Conservation (phyloP, 306 rosid genomes). For the Acacia confusa region DNA sequence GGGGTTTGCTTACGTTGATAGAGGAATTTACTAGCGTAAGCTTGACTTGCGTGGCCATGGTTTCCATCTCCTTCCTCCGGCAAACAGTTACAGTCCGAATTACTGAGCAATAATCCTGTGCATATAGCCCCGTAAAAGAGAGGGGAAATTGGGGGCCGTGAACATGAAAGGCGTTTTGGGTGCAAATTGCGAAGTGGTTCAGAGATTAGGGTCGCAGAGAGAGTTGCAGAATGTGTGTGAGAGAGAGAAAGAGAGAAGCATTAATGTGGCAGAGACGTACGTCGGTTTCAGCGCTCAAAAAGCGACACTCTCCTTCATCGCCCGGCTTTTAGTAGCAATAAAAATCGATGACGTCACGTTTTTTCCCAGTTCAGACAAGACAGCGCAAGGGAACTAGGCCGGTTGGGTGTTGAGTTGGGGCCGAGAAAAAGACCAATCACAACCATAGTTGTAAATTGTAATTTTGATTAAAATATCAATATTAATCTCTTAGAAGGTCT, state of each 20-base stretch:
- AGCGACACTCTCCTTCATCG: constrained; percentile 39
- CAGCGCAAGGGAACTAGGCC: not conserved
- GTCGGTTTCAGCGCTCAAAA: constrained; percentile 60
- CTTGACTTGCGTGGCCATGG: not conserved
- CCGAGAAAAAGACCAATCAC: not conserved
- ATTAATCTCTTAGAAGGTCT: too few species aligned
- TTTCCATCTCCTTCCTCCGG: not conserved
- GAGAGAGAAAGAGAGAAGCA: not conserved
- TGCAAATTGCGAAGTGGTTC: constrained; percentile 5
- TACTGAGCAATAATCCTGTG: not conserved
- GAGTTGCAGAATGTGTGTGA: not conserved
- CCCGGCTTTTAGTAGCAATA: constrained; percentile 5
- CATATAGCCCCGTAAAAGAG: not conserved
- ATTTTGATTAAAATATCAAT: too few species aligned
- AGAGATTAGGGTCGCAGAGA: constrained; percentile 9
- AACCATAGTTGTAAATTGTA: not conserved
- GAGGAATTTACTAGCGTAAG: constrained; percentile 37
- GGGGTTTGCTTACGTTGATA: constrained; percentile 21
- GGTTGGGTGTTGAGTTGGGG: too few species aligned
- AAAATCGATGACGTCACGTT: not conserved
- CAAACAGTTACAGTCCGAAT: not conserved
- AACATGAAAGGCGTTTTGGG: not conserved
- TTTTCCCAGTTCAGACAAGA: not conserved
- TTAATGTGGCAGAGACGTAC: constrained; percentile 33
- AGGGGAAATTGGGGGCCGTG: not conserved